A percentile compares a stretch with the other conserved stretches of the same genome.
Evolutionary conservation across 2,329 filamentous ascomycete species (phyloP).

Genomic region (Claviceps maximensis): DNA sequence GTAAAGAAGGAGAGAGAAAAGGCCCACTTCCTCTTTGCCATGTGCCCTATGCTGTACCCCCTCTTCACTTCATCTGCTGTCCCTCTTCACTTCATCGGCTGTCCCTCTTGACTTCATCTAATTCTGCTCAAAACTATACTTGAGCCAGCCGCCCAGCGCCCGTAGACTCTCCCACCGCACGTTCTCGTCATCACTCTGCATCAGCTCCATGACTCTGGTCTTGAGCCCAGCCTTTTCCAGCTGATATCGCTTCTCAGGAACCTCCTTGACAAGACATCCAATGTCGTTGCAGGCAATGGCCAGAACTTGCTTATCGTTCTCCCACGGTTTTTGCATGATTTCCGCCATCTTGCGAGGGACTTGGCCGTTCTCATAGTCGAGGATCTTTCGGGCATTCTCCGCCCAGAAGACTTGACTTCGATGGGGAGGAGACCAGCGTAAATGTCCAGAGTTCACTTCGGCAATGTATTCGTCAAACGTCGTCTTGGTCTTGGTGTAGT

Average conservation of each 20-base stretch:
- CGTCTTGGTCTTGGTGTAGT: conserved; percentile 57
- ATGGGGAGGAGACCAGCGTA: conserved; percentile 88
- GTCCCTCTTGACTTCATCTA: conserved; percentile 4
- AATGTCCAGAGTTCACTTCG: conserved; percentile 73
- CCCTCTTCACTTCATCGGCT: not conserved
- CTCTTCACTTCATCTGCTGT: too few species aligned
- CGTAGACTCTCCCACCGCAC: conserved; percentile 88
- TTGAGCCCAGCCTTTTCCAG: conserved; percentile 80
- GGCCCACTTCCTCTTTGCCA: not conserved
- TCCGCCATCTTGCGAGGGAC: conserved; percentile 72
- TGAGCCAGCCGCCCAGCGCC: conserved; percentile 57
- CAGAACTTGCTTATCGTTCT: conserved; percentile 74
- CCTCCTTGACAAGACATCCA: conserved; percentile 75
- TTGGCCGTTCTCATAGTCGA: conserved; percentile 70
- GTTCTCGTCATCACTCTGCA: conserved; percentile 77
- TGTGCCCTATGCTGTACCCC: not conserved
- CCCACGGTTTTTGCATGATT: conserved; percentile 62
- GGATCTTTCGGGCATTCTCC: conserved; percentile 76
- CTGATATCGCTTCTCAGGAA: conserved; percentile 67
- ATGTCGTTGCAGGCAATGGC: conserved; percentile 91
- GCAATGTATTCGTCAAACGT: conserved; percentile 83
- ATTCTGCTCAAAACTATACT: conserved; percentile 45
- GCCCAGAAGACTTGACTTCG: conserved; percentile 79
- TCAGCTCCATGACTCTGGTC: conserved; percentile 80
- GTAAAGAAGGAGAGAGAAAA: too few species aligned